phyloP scores from a whole-genome alignment of 73 alveolate genomes.

The Stentor roeselii region DNA sequence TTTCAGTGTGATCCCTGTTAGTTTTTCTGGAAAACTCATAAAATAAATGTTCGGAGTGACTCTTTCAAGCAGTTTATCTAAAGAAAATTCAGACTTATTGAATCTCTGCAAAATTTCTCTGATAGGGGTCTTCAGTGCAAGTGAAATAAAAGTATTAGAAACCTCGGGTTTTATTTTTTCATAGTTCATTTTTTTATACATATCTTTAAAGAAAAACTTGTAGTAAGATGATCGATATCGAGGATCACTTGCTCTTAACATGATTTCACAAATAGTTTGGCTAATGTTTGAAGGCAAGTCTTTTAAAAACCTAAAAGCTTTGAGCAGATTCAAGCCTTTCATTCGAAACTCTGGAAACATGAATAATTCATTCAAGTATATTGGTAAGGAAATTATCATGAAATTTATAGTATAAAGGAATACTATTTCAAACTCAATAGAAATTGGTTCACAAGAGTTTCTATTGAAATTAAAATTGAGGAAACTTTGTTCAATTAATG shows the following conservation, averaged over 20 bases:
- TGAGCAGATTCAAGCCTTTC: not conserved
- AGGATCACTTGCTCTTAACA: not conserved
- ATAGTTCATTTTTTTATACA: not conserved
- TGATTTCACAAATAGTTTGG: not conserved
- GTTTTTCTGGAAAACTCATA: not conserved
- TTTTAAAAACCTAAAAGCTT: not conserved
- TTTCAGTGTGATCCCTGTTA: not conserved
- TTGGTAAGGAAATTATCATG: no score
- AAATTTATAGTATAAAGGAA: not conserved
- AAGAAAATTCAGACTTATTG: not conserved
- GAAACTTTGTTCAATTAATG: no score
- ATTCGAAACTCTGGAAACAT: not conserved
- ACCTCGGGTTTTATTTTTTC: not conserved
- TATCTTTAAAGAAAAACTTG: not conserved
- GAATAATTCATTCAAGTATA: no score
- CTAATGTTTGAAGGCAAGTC: not conserved
- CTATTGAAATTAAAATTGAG: no score
- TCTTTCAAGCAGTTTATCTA: not conserved
- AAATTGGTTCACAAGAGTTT: no score
- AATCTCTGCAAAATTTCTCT: not conserved
- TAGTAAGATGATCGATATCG: not conserved
- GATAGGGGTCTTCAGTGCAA: not conserved
- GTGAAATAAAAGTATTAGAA: not conserved
- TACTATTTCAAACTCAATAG: not conserved
- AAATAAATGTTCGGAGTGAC: not conserved